phyloP scores from a whole-genome alignment of 352 stramenopile species.

The Globisporangium mamillatum region DNA sequence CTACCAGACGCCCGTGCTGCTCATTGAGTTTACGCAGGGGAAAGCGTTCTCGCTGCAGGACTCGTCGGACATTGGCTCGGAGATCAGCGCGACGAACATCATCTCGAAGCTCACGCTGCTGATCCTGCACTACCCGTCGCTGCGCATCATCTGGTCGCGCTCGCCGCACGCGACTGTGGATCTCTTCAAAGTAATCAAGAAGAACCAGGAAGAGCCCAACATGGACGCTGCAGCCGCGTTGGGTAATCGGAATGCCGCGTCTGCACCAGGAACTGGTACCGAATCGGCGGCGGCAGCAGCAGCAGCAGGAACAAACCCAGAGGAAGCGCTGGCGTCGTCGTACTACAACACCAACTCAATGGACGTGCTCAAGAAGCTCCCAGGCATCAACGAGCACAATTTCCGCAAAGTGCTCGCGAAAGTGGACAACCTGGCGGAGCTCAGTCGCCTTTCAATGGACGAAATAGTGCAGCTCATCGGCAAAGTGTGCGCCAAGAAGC shows the following conservation, averaged over 20 bases:
- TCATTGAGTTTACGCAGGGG: slow-evolving; percentile 95
- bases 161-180: slow-evolving; percentile 90
- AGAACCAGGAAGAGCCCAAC: slow-evolving; percentile 82
- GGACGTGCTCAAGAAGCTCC: slow-evolving; percentile 94
- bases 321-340: slow-evolving; percentile 54
- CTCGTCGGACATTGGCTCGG: slow-evolving; percentile 85
- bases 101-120: slow-evolving; percentile 95
- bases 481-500: slow-evolving; percentile 68
- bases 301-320: slow-evolving; percentile 51
- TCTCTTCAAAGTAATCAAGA: slow-evolving; percentile 81
- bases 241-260: slow-evolving; percentile 35
- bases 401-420: slow-evolving; percentile 71
- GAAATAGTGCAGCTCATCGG: slow-evolving; percentile 71
- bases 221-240: slow-evolving; percentile 66
- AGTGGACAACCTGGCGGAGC: slow-evolving; percentile 72
- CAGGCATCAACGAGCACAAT: slow-evolving; percentile 95
- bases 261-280: slow-evolving; percentile 9
- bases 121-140: slow-evolving; percentile 91
- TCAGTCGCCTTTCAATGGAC: slow-evolving; percentile 62
- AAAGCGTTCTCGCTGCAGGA: slow-evolving; percentile 88
- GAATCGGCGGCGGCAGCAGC: slow-evolving; percentile 27
- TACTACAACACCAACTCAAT: slow-evolving; percentile 90
- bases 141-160: slow-evolving; percentile 95
- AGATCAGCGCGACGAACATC: slow-evolving; percentile 92
- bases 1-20: slow-evolving; percentile 90